Base-by-base conservation (phyloP, 345 rosid genomes). In the Luvunga scandens region DNA sequence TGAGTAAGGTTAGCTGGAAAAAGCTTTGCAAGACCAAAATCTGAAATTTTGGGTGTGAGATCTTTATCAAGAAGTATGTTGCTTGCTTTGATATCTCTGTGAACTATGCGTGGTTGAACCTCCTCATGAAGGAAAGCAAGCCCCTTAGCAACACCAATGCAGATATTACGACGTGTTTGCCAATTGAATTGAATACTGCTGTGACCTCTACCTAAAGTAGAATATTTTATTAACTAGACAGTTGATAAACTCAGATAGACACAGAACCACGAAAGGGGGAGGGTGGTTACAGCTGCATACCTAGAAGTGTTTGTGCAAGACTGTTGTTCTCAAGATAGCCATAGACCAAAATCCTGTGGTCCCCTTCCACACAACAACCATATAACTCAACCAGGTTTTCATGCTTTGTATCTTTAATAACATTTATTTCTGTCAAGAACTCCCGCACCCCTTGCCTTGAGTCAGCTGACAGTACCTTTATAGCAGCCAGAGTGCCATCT, bases 21-120 rank as follows among this genome's bases (percentile, higher is more conserved):
- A 71, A 92, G 88, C 84, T 92, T 92, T 9, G 96, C 94, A 36
- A 92, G 91, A 71, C 96, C 96, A 68, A 92, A 92, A 85, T 92
- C 96, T 6, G 96, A 88, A 80, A 92, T 92, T 83, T 85, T 90
- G 66, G 96, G 91, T 53, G 21, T 73, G 53, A 92, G 89, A 76
- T 88, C 34, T 77, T 62, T 65, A 64, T 90, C 91, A 48, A 92
- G 91, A 55, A 92, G 96, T 79, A 92, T 80, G 78, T 91, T 90
- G 80, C 96, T 91, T 75, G 93, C 96, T 85, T 91, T 91, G 60
- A 91, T 91, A 67, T 92, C 96, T 80, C 96, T 84, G 60, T 92
- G 96, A 84, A 92, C 82, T 74, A 92, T 84, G 83, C 76, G 86
- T 5, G 94, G 94, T 12, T 77, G 82, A 70, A 88, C 86, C 57